Percentiles rank a stretch among this genome's conserved stretches.
phyloP scores from a whole-genome alignment of 345 rosid species.

The Sonneratia caseolaris region DNA sequence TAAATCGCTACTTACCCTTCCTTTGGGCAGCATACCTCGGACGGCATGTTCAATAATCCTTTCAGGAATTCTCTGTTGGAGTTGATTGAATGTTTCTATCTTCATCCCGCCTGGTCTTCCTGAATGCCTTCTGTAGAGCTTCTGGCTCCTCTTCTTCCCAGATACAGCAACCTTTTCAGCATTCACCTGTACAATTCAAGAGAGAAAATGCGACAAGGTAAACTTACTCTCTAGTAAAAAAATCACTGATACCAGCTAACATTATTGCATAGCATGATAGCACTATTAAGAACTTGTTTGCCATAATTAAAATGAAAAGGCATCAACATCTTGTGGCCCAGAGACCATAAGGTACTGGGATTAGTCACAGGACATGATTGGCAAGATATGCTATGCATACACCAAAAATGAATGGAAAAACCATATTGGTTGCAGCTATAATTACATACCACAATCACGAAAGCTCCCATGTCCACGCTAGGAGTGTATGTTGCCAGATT shows the following conservation, averaged over 20 bases:
- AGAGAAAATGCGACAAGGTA: neutral
- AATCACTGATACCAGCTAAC: no score
- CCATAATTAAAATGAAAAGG: neutral
- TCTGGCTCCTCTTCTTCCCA: constrained; percentile 89
- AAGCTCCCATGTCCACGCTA: constrained; percentile 98
- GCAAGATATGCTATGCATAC: neutral
- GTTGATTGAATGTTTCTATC: constrained; percentile 79
- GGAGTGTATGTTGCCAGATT: constrained; percentile 84
- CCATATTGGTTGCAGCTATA: neutral
- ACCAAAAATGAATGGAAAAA: neutral
- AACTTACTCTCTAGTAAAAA: neutral
- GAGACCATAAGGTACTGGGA: neutral
- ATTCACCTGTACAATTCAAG: constrained; percentile 45
- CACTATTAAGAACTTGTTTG: no score
- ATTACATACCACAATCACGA: constrained; percentile 85
- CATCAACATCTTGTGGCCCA: neutral
- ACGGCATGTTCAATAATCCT: constrained; percentile 98
- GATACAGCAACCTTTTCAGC: constrained; percentile 97
- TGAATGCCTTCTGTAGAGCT: constrained; percentile 95
- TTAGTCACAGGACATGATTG: neutral
- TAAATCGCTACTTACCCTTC: constrained; percentile 52
- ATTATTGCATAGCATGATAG: no score
- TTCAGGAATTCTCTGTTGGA: constrained; percentile 93
- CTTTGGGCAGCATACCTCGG: constrained; percentile 98
- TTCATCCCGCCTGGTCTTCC: constrained; percentile 99